These are phyloP conservation scores for Metarhizium anisopliae DNA, from an alignment of 2,329 filamentous ascomycete species.

Conservation along the genomic window DNA sequence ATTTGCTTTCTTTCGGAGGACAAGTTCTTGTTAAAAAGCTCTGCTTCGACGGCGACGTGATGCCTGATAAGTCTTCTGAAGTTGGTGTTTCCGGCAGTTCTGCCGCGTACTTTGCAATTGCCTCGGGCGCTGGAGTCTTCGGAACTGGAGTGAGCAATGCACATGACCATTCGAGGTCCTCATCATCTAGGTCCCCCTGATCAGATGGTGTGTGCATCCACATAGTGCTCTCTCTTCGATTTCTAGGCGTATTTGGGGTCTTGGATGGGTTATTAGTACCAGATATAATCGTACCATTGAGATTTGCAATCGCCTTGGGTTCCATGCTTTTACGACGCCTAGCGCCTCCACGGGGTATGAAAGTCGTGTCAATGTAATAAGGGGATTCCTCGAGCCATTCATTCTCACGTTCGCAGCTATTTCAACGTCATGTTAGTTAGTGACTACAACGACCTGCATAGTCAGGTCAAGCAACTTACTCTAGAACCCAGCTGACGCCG, in stretches of 20 bases:
- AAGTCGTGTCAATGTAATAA: slow-evolving; percentile 59
- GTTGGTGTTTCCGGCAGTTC: slow-evolving; percentile 39
- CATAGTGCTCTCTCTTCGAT: slow-evolving; percentile 42
- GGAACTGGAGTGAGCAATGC: slow-evolving; percentile 46
- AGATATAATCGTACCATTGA: slow-evolving; percentile 54
- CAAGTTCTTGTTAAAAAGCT: slow-evolving; percentile 42
- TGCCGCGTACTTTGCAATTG: slow-evolving; percentile 42
- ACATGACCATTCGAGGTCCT: slow-evolving; percentile 32
- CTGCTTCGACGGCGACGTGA: slow-evolving; percentile 23
- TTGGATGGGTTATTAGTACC: slow-evolving; percentile 29
- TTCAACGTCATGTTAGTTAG: slow-evolving; percentile 15
- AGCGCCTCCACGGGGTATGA: slow-evolving; percentile 59
- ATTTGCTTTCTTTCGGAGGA: slow-evolving; percentile 38
- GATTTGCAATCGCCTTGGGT: slow-evolving; percentile 58
- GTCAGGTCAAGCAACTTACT: slow-evolving; percentile 50
- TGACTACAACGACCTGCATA: background rate
- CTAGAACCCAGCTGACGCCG: slow-evolving; percentile 79
- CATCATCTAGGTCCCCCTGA: slow-evolving; percentile 25
- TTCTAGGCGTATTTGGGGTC: slow-evolving; percentile 37
- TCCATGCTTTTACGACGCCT: slow-evolving; percentile 77
- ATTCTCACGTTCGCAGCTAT: slow-evolving; percentile 65
- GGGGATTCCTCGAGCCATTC: slow-evolving; percentile 65
- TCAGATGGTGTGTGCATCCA: slow-evolving; percentile 49
- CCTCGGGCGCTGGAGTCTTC: slow-evolving; percentile 49
- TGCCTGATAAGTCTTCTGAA: slow-evolving; percentile 23